phyloP scores from a whole-genome alignment of 2,329 filamentous ascomycete species.

The Aspergillus pseudotamarii region DNA sequence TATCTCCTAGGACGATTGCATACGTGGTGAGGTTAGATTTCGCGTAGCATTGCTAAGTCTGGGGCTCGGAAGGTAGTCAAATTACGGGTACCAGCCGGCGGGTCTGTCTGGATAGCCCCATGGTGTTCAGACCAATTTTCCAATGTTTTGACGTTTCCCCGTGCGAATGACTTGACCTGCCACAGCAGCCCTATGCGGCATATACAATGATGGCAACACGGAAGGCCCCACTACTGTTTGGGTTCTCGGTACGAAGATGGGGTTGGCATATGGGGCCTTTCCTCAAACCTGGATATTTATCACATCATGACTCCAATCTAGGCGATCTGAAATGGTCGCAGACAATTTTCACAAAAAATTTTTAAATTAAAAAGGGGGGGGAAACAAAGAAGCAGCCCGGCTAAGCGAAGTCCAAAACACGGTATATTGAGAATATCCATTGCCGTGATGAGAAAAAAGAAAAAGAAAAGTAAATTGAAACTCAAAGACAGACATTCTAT shows the following conservation, averaged over 20 bases:
- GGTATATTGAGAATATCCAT: background rate
- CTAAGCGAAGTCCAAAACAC: background rate
- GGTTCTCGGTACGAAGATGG: background rate
- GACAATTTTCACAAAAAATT: background rate
- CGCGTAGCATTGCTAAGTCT: background rate
- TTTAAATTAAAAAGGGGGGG: background rate
- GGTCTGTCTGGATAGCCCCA: background rate
- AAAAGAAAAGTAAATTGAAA: background rate
- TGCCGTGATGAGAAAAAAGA: background rate
- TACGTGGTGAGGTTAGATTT: background rate
- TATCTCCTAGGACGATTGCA: background rate
- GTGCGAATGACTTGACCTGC: background rate
- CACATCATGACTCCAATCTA: slow-evolving; percentile 3
- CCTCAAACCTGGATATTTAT: background rate
- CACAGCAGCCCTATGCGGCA: background rate
- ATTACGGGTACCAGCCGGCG: background rate
- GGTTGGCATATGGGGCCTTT: slow-evolving; percentile 6
- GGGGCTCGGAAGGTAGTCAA: background rate
- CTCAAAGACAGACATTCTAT: background rate
- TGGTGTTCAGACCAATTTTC: background rate
- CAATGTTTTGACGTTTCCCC: background rate
- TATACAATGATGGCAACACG: background rate
- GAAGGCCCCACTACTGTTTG: background rate
- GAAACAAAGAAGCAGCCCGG: too few species aligned
- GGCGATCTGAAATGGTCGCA: background rate